Conservation (phyloP, 306 rosid species). For the Ochetophila trinervis region DNA sequence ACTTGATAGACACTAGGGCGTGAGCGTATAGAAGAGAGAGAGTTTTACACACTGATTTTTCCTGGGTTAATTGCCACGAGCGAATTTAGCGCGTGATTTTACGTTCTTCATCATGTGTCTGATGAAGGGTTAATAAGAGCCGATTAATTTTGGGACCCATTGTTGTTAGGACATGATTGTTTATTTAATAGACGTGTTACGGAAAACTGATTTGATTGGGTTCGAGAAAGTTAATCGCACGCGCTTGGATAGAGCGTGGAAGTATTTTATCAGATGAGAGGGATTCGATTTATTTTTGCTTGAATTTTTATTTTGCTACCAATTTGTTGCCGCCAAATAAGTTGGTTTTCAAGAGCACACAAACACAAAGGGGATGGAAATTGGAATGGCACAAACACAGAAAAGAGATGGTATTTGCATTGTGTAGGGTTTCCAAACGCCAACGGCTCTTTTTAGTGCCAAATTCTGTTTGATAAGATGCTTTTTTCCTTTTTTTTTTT, state of each 20-base stretch:
- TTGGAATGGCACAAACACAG: not conserved
- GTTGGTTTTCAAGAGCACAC: conserved; percentile 10
- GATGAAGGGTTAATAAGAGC: not conserved
- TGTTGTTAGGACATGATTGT: too few species aligned
- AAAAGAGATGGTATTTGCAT: not conserved
- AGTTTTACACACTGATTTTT: conserved; percentile 23
- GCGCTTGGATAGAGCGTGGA: conserved; percentile 18
- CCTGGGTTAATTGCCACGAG: conserved; percentile 18
- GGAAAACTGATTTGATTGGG: not conserved
- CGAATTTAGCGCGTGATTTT: not conserved
- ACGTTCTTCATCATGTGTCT: not conserved
- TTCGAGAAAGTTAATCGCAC: conserved; percentile 10
- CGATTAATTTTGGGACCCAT: too few species aligned
- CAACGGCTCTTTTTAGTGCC: conserved; percentile 50
- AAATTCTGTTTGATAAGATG: conserved; percentile 9
- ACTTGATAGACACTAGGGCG: conserved; percentile 42
- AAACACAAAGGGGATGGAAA: conserved; percentile 13
- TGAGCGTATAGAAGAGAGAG: conserved; percentile 26
- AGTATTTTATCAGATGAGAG: not conserved
- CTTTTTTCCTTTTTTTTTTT: not conserved
- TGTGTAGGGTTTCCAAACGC: conserved; percentile 12
- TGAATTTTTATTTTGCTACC: not conserved
- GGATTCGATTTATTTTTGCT: conserved; percentile 12
- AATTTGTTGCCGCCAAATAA: conserved; percentile 66
- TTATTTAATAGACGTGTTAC: too few species aligned